Evolutionary conservation across 805 yeast species (phyloP), one percentile per base, ranked within the genome.

Genomic region (Candida tallmaniae): DNA sequence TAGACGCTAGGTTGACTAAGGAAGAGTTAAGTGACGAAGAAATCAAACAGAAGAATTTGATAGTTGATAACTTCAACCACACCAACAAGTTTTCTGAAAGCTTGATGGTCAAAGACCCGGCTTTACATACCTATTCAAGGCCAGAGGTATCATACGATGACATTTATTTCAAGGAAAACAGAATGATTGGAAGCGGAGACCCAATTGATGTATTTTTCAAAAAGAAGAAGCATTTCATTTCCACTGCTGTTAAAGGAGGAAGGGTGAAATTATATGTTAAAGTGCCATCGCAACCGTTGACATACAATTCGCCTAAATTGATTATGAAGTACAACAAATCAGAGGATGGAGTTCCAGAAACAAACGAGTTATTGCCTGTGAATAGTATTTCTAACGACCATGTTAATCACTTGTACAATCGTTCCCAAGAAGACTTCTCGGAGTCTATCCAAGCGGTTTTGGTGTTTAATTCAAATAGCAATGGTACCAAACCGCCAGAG

Each of bases 251-350:
- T 6, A 57, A 56, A 27, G 46, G 62, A 14, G 73, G 73, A 1
- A 46, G 44, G 2, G 58, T 60, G 62, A 48, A 45, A 24, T 33
- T 67, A 7, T 56, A 50, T 34, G 64, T 51, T 9, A 45, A 44
- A 25, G 60, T 65, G 0, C 71, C 71, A 1, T 44, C 45, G 24
- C 55, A 56, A 34, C 47, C 58, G 5, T 42, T 67, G 10, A 58
- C 62, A 1, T 65, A 64, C 40, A 48, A 56, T 2, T 56, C 69
- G 4, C 69, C 73, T 1, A 54, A 52, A 32, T 45, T 67, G 21
- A 45, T 67, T 6, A 57, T 50, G 48, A 61, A 51, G 38, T 65
- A 64, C 37, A 67, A 67, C 32, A 53, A 45, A 23, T 14, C 21
- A 22, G 38, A 42, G 11, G 45, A 42, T 13, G 12, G 3, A 15